phyloP scores from a whole-genome alignment of 371 early-diverging fungal genomes.

The Mucor plumbeus region DNA sequence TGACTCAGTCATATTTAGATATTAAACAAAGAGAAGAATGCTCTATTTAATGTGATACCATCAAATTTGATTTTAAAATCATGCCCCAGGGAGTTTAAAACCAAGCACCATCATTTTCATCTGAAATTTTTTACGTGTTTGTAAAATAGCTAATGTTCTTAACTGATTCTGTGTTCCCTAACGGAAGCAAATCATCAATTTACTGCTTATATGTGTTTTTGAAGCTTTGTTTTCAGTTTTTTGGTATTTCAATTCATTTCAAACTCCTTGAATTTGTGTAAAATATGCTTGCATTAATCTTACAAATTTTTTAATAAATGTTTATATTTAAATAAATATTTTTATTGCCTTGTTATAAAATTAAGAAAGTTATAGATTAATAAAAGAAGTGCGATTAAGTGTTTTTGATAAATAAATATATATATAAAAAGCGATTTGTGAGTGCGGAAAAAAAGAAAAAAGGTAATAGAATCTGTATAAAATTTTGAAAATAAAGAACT shows the following conservation, averaged over 20 bases:
- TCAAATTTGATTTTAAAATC: too few relatives aligned
- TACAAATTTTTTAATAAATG: background rate
- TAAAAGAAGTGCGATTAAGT: background rate
- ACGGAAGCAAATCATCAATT: background rate
- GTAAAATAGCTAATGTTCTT: background rate
- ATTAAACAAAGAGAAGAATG: background rate
- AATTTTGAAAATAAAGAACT: background rate
- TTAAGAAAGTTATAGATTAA: background rate
- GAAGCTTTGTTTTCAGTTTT: background rate
- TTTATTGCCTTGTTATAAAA: background rate
- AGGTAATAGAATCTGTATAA: too few relatives aligned
- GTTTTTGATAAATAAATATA: background rate
- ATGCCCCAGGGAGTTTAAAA: too few relatives aligned
- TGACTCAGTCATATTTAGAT: background rate
- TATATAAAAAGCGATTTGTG: background rate
- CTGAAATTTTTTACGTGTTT: background rate
- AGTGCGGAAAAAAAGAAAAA: background rate
- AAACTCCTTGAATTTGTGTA: conserved; percentile 1
- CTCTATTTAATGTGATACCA: background rate
- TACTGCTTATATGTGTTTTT: too few relatives aligned
- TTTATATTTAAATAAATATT: background rate
- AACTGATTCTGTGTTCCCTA: background rate
- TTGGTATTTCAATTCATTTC: background rate
- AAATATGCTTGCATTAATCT: background rate
- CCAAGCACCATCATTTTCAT: background rate